Evolutionary conservation across 2,329 filamentous ascomycete species (phyloP).

Genomic region (Bipolaris bicolor): DNA sequence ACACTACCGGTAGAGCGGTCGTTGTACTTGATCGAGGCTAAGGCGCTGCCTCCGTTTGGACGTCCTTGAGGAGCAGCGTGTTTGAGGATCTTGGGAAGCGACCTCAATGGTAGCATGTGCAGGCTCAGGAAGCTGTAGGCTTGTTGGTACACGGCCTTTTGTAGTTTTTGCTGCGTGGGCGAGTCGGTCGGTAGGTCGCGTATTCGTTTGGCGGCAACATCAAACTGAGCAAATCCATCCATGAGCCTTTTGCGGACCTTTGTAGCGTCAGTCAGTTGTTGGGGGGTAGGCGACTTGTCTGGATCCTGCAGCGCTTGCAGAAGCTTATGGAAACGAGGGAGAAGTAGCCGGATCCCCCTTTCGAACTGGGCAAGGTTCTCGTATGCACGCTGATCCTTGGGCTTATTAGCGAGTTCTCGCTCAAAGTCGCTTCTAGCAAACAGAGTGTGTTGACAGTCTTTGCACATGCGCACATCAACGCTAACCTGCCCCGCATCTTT

Average conservation of each 20-base stretch:
- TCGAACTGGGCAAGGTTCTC: constrained; percentile 87
- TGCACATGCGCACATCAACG: constrained; percentile 89
- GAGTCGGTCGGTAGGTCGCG: constrained; percentile 77
- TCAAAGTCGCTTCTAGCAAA: constrained; percentile 80
- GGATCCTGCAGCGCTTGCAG: constrained; percentile 75
- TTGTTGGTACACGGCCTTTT: constrained; percentile 81
- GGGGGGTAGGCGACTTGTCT: constrained; percentile 66
- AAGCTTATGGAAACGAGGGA: constrained; percentile 83
- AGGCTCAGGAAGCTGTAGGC: constrained; percentile 84
- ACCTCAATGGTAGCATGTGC: constrained; percentile 84
- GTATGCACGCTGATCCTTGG: constrained; percentile 79
- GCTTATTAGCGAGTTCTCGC: constrained; percentile 69
- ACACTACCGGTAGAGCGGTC: constrained; percentile 60
- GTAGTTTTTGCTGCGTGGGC: constrained; percentile 73
- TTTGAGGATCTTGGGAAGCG: constrained; percentile 55
- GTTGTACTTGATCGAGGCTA: constrained; percentile 66
- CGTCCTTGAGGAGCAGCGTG: constrained; percentile 63
- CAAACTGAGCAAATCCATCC: constrained; percentile 88
- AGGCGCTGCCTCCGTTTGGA: constrained; percentile 50
- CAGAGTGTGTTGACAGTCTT: constrained; percentile 77
- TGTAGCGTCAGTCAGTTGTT: constrained; percentile 81
- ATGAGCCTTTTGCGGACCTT: constrained; percentile 89
- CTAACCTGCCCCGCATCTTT: constrained; percentile 63
- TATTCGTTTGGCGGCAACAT: constrained; percentile 78
- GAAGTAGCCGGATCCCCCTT: constrained; percentile 77